Percentiles rank a stretch among this genome's conserved stretches.
These are phyloP conservation scores for Aaosphaeria arxii DNA, from an alignment of 2,329 filamentous ascomycete genomes.

Conservation along the genomic window DNA sequence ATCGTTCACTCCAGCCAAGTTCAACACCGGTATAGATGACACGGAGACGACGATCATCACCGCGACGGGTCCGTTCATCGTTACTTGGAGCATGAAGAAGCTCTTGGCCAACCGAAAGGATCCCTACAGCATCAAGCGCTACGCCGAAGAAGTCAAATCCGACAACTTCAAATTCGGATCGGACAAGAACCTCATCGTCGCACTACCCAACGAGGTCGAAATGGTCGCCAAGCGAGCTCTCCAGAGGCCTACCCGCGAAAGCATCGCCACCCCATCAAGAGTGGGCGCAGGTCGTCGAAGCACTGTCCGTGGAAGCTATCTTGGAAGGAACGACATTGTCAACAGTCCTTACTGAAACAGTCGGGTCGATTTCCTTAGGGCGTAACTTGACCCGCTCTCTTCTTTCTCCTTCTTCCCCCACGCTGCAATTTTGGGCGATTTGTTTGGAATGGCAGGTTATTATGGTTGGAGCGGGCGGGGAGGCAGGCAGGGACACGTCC, in stretches of 20 bases:
- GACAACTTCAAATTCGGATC: constrained; percentile 98
- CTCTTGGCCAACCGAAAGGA: constrained; percentile 76
- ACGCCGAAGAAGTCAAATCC: constrained; percentile 91
- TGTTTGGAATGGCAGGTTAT: background rate
- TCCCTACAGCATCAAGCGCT: constrained; percentile 95
- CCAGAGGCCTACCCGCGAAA: constrained; percentile 86
- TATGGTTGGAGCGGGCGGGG: background rate
- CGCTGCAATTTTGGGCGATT: background rate
- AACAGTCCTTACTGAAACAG: constrained; percentile 60
- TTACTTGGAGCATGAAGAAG: constrained; percentile 95
- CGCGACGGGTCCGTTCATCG: constrained; percentile 91
- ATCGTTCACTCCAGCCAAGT: constrained; percentile 85
- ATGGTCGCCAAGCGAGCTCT: constrained; percentile 89
- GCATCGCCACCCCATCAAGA: constrained; percentile 66
- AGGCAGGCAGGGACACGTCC: too few species aligned
- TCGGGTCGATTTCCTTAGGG: background rate
- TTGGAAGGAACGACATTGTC: constrained; percentile 80
- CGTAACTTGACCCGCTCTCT: background rate
- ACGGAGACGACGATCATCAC: constrained; percentile 94
- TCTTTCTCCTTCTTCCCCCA: background rate
- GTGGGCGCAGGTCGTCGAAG: constrained; percentile 40
- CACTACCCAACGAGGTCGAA: constrained; percentile 93
- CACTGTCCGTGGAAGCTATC: constrained; percentile 60
- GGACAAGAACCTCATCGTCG: constrained; percentile 97
- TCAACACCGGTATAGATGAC: constrained; percentile 81